Evolutionary conservation across 2,329 filamentous ascomycete genomes (phyloP), one percentile per base, ranked within the genome.

Genomic region (Venturia aucupariae): DNA sequence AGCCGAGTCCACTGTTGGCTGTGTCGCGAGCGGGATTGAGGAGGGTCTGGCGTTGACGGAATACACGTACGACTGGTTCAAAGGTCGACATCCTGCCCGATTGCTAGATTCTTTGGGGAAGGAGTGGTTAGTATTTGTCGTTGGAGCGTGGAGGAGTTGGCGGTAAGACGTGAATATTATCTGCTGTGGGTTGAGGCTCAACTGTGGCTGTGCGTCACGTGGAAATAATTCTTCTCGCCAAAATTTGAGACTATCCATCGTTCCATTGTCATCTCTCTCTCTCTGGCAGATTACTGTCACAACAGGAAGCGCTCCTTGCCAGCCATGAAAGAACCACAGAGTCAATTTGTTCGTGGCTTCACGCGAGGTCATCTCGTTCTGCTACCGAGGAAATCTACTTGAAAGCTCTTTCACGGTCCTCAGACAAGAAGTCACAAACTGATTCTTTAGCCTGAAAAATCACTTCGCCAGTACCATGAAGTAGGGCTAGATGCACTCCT

Each of bases 31-130:
- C 17, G 55, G 22, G 17, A 27, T 46, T 51, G 62, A 48, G 7
- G n/a, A 11, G 5, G 13, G 5, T 4, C 30, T 22, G 48, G 24
- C 19, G 27, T 42, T 35, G 41, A 7, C 65, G 41, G 38, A 38
- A n/a, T 65, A 67, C 70, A 84, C 83, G 76, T 82, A 86, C 84
- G 77, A 86, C 83, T 77, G 84, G 82, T 76, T 86, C 84, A 79
- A 84, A 85, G 75, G 82, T 80, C 79, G 84, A 86, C 84, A 86
- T 86, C 79, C 78, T 85, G 79, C 69, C 66, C 65, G 55, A 61
- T 63, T 67, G 65, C 64, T 66, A 64, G 63, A 24, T 17, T 24
- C 30, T 19, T 41, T 42, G 22, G 62, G 32, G 39, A 48, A 38
- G 42, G 65, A n/a, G 15, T 27, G 22, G 55, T 54, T 39, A 51